A percentile compares a stretch with the other conserved stretches of the same genome.
Conservation (phyloP, 2,329 filamentous ascomycete genomes). For the Trichoderma sp. region DNA sequence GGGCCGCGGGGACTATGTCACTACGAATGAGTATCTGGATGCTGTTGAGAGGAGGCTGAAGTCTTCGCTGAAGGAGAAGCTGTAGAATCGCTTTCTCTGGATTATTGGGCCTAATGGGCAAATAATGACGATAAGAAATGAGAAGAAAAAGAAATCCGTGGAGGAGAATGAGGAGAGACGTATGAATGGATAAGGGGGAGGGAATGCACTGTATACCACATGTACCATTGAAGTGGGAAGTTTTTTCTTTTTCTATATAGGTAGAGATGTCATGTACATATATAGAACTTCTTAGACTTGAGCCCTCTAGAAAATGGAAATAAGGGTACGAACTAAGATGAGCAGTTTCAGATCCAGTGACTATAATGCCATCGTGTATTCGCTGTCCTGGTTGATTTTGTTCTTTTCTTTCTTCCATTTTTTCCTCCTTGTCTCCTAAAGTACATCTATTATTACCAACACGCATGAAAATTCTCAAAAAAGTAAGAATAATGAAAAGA, state of each 20-base stretch:
- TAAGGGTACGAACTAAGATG: background rate
- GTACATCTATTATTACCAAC: constrained; percentile 10
- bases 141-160: background rate
- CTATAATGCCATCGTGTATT: background rate
- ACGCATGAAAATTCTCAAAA: background rate
- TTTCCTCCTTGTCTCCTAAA: background rate
- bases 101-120: no score
- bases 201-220: constrained; percentile 15
- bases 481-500: background rate
- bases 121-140: background rate
- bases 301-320: constrained; percentile 2
- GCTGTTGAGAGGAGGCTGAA: constrained; percentile 92
- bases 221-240: constrained; percentile 12
- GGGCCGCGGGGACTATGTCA: constrained; percentile 82
- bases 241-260: constrained; percentile 4
- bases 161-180: background rate
- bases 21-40: constrained; percentile 86
- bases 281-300: constrained; percentile 11
- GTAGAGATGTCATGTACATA: constrained; percentile 8
- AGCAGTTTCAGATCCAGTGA: background rate
- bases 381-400: background rate
- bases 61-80: constrained; percentile 75
- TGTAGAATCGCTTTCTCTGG: constrained; percentile 50
- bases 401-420: background rate
- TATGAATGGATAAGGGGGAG: background rate